phyloP scores from a whole-genome alignment of 805 yeast species.

The Grigorovia jiainica region DNA sequence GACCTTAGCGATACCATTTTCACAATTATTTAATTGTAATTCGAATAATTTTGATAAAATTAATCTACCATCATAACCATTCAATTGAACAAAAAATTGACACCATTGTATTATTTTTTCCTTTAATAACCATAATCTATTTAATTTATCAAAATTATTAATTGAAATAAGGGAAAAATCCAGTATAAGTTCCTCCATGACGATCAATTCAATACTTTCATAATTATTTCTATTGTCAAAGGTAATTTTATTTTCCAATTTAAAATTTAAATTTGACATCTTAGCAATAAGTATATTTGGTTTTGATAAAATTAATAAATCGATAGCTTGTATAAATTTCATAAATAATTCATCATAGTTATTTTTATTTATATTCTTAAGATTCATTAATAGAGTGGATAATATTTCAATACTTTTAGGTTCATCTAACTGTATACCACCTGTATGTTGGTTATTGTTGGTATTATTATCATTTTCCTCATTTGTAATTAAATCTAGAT shows the following conservation, averaged over 20 bases:
- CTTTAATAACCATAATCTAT: slow-evolving; percentile 22
- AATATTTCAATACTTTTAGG: slow-evolving; percentile 16
- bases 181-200: slow-evolving; percentile 12
- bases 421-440: slow-evolving; percentile 2
- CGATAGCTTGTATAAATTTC: slow-evolving; percentile 22
- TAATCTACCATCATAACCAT: slow-evolving; percentile 9
- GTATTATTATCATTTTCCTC: neutral
- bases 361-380: slow-evolving; percentile 9
- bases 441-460: slow-evolving; percentile 1
- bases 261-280: neutral
- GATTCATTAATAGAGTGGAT: slow-evolving; percentile 12
- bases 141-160: slow-evolving; percentile 8
- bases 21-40: slow-evolving; percentile 8
- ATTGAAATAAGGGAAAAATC: slow-evolving; percentile 12
- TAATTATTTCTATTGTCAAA: neutral
- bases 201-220: slow-evolving; percentile 3
- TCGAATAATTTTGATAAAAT: slow-evolving; percentile 7
- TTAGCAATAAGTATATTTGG: slow-evolving; percentile 12
- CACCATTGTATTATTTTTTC: slow-evolving; percentile 22
- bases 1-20: slow-evolving; percentile 12
- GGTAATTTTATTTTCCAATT: too few species aligned
- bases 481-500: neutral
- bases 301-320: slow-evolving; percentile 15
- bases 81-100: slow-evolving; percentile 6
- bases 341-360: slow-evolving; percentile 15